A percentile compares a stretch with the other conserved stretches of the same genome.
These are phyloP conservation scores for Phaffomyces opuntiae DNA, from an alignment of 805 yeast genomes.

Conservation along the genomic window DNA sequence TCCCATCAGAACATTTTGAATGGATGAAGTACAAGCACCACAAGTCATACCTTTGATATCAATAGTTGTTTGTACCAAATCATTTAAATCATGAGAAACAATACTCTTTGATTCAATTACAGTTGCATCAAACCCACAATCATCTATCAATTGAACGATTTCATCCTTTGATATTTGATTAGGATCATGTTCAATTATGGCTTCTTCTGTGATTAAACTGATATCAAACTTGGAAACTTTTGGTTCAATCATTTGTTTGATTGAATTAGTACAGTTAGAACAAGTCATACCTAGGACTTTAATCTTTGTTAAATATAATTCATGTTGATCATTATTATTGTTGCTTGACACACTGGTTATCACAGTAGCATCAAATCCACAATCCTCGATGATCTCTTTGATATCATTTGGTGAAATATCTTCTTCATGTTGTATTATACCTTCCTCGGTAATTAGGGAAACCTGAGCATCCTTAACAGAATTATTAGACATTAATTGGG, in stretches of 20 bases:
- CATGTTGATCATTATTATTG: neutral
- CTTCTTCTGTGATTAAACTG: conserved; percentile 73
- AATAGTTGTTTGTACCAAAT: conserved; percentile 2
- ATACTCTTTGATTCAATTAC: conserved; percentile 12
- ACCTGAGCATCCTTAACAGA: conserved; percentile 55
- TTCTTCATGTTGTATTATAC: conserved; percentile 43
- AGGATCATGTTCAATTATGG: conserved; percentile 43
- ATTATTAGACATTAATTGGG: conserved; percentile 39
- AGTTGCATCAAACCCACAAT: conserved; percentile 62
- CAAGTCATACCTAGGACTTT: conserved; percentile 76
- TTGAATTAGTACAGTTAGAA: conserved; percentile 68
- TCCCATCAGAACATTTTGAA: conserved; percentile 45
- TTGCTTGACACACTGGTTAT: neutral
- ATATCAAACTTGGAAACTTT: conserved; percentile 49
- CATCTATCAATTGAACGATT: conserved; percentile 54
- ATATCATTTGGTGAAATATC: conserved; percentile 28
- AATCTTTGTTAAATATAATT: conserved; percentile 7
- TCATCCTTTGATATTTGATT: conserved; percentile 21
- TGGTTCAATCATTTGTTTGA: conserved; percentile 45
- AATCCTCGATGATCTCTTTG: conserved; percentile 54
- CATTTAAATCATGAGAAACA: neutral
- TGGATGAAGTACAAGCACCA: conserved; percentile 44
- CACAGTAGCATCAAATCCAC: conserved; percentile 41
- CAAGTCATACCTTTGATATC: conserved; percentile 23
- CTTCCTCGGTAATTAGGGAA: conserved; percentile 73